These are phyloP conservation scores for Manihot esculenta DNA, from an alignment of 441 rosid species.

Conservation along the genomic window DNA sequence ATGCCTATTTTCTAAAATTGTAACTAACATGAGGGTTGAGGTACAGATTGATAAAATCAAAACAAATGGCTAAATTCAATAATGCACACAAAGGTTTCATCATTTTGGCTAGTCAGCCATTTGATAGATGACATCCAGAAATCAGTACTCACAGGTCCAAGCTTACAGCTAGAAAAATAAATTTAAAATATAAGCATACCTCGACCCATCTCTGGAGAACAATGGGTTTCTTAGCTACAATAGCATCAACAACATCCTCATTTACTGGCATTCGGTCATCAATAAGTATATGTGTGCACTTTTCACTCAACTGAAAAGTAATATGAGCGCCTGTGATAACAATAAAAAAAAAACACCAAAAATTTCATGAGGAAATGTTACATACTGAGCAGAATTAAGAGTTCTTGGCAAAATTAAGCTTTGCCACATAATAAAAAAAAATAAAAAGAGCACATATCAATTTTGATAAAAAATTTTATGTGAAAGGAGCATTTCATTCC, in stretches of 20 bases:
- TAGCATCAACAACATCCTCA: slow-evolving; percentile 59
- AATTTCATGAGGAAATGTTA: neutral
- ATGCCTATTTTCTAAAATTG: too few relatives aligned
- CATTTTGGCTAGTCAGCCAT: too few relatives aligned
- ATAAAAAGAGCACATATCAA: neutral
- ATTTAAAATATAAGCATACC: slow-evolving; percentile 38
- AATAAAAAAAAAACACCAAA: neutral
- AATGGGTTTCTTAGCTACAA: slow-evolving; percentile 58
- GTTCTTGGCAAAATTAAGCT: neutral
- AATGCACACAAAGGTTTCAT: too few relatives aligned
- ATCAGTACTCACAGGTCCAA: neutral
- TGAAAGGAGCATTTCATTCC: neutral
- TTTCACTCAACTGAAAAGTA: slow-evolving; percentile 42
- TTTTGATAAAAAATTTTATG: neutral
- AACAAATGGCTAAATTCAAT: too few relatives aligned
- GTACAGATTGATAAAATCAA: too few relatives aligned
- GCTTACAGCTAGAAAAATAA: slow-evolving; percentile 20
- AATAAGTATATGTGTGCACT: slow-evolving; percentile 78
- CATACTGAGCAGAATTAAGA: neutral
- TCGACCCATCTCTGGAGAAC: slow-evolving; percentile 58
- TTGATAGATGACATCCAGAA: neutral
- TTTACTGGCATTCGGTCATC: slow-evolving; percentile 47
- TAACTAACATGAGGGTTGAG: too few relatives aligned
- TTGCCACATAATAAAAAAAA: neutral
- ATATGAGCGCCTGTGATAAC: slow-evolving; percentile 57